Conservation (phyloP, 108 stramenopile genomes). For the Pseudonitzschia pungens region DNA sequence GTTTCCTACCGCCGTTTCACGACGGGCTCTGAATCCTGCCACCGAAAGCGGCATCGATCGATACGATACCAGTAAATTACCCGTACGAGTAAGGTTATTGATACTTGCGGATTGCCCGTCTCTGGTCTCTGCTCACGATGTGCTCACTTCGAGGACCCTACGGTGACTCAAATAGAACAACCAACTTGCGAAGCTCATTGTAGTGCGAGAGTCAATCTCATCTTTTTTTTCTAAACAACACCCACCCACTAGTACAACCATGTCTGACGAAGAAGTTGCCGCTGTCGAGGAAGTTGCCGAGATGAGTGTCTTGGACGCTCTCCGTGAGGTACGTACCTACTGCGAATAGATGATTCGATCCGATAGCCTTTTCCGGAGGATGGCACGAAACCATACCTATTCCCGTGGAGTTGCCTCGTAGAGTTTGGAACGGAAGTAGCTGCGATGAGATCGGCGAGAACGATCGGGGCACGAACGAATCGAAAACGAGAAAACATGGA, state of each 20-base stretch:
- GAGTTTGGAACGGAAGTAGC: no score
- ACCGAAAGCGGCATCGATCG: background rate
- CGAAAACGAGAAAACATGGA: conserved; percentile 10
- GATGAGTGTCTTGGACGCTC: conserved; percentile 95
- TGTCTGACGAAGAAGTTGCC: conserved; percentile 74
- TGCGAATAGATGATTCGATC: no score
- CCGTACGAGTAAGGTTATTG: no score
- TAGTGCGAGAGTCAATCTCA: conserved; percentile 83
- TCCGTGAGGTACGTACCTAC: conserved; percentile 90
- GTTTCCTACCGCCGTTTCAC: background rate
- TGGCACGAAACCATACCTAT: no score
- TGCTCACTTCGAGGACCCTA: conserved; percentile 85
- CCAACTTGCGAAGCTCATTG: conserved; percentile 9
- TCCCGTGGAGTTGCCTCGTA: no score
- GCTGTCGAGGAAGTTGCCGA: conserved; percentile 87
- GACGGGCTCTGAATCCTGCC: background rate
- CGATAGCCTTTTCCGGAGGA: no score
- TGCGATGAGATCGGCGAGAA: background rate
- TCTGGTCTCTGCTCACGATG: background rate
- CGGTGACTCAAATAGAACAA: conserved; percentile 27
- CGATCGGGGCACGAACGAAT: background rate
- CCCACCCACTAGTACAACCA: conserved; percentile 31
- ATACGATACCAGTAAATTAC: no score
- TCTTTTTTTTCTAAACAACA: conserved; percentile 20
- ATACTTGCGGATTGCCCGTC: no score